Base-by-base conservation (phyloP, 345 rosid genomes). In the Clarkia xantiana region DNA sequence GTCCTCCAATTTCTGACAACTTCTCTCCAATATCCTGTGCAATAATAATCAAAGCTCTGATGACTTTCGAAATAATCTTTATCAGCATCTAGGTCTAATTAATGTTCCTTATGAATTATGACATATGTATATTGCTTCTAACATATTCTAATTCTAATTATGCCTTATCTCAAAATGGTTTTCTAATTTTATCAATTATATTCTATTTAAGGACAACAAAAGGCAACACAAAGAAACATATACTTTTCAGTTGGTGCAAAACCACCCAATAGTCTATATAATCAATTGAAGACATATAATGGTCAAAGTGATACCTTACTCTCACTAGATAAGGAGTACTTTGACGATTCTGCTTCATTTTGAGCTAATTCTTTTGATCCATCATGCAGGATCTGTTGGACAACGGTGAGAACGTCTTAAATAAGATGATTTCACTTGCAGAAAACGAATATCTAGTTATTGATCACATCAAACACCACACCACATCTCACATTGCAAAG, bases 361-460 rank as follows among this genome's bases (percentile, higher is more conserved):
- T 78, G 90, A 55, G 91, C 75, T 77, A 87, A 73, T 68, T 93
- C 99, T 77, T 84, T 84, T 15, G 96, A 76, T 40, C 96, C 99
- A 50, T 93, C 99, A 55, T 75, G 74, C 67, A 93, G 68, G 52
- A 93, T 53, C 99, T 93, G 77, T 61, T 59, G 62, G 65, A 61
- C 40, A 58, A 78, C 23, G 67, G 39, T 46, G 42, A 40, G 40
- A 45, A 44, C 34, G 29, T 12, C 55, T 67, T 57, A 52, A 43
- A 29, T 10, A 29, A 29, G 36, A 29, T 4, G 9, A 29, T 10
- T 29, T 29, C 36, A 29, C 36, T 29, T 2, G 36, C 8, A 29
- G 1, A 29, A 29, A 29, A 5, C 36, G 9, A 29, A 29, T 29
- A 10, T 29, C 36, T 29, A 29, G 36, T 2, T 29, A 29, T 29